These are phyloP conservation scores for Boletus semigastroideus DNA, from an alignment of 1,284 basidiomycete species.

Conservation along the genomic window DNA sequence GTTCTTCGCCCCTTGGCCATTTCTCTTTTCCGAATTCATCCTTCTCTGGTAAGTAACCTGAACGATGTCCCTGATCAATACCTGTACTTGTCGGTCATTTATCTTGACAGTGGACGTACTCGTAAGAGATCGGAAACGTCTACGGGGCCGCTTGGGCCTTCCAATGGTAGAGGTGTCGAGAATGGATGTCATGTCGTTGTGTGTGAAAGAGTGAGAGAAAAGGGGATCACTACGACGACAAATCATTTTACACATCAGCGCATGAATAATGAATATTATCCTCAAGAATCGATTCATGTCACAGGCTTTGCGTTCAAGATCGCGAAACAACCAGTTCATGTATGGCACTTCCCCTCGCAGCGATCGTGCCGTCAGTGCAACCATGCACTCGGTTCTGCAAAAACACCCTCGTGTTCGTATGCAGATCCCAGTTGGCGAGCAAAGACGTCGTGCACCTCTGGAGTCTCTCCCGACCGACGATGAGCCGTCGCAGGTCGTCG, in stretches of 20 bases:
- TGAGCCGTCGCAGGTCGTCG: conserved; percentile 32
- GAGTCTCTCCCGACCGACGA: conserved; percentile 35
- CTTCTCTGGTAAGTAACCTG: conserved; percentile 74
- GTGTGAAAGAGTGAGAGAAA: background rate
- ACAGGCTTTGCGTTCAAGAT: too few species aligned
- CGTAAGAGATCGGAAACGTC: conserved; percentile 74
- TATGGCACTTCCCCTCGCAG: conserved; percentile 18
- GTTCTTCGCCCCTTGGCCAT: conserved; percentile 84
- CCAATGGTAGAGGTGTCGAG: conserved; percentile 70
- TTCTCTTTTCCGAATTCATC: conserved; percentile 75
- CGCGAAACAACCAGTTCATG: conserved; percentile 27
- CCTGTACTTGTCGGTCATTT: background rate
- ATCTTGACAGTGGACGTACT: conserved; percentile 38
- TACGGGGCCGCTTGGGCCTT: conserved; percentile 53
- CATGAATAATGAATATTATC: too few species aligned
- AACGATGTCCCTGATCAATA: conserved; percentile 1
- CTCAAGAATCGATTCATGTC: too few species aligned
- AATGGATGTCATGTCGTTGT: conserved; percentile 42
- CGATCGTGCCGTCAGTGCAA: conserved; percentile 20
- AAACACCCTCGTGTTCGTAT: background rate
- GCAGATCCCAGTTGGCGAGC: conserved; percentile 13
- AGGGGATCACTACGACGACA: too few species aligned
- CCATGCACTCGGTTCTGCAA: conserved; percentile 13
- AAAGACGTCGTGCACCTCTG: conserved; percentile 25
- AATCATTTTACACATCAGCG: too few species aligned